These are phyloP conservation scores for Mucor saturninus DNA, from an alignment of 371 early-diverging fungal genomes.

Conservation along the genomic window DNA sequence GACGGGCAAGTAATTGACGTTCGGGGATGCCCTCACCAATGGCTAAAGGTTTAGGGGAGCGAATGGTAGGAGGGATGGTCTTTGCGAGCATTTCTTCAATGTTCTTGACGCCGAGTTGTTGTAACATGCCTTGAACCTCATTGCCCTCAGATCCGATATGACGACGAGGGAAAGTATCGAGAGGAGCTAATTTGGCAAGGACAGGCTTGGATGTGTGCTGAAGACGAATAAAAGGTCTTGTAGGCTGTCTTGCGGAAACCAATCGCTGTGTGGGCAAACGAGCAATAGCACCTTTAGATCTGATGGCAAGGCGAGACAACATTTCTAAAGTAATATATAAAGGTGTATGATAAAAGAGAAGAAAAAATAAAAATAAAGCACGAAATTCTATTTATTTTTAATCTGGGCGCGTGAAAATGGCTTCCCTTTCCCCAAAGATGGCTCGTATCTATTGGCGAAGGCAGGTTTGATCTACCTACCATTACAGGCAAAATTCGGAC, in stretches of 20 bases:
- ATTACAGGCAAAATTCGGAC: conserved; percentile 40
- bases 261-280: conserved; percentile 21
- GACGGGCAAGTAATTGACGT: conserved; percentile 78
- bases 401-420: conserved; percentile 14
- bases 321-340: conserved; percentile 14
- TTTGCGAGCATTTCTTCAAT: conserved; percentile 83
- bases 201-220: conserved; percentile 46
- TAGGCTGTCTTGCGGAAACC: conserved; percentile 20
- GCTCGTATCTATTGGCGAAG: conserved; percentile 29
- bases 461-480: conserved; percentile 41
- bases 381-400: conserved; percentile 15
- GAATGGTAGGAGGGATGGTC: conserved; percentile 87
- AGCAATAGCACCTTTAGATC: conserved; percentile 30
- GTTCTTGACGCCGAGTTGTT: conserved; percentile 71
- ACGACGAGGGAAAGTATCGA: conserved; percentile 82
- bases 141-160: conserved; percentile 85
- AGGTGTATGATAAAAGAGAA: neutral
- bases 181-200: conserved; percentile 54
- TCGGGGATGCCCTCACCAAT: conserved; percentile 78
- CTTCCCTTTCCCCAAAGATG: conserved; percentile 13
- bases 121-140: conserved; percentile 83
- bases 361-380: neutral
- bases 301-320: conserved; percentile 43
- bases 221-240: conserved; percentile 29
- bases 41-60: conserved; percentile 68